Percentiles rank a stretch among this genome's conserved stretches.
Conservation (phyloP, 768 basidiomycete genomes). For the Hemileccinum rubropunctum region DNA sequence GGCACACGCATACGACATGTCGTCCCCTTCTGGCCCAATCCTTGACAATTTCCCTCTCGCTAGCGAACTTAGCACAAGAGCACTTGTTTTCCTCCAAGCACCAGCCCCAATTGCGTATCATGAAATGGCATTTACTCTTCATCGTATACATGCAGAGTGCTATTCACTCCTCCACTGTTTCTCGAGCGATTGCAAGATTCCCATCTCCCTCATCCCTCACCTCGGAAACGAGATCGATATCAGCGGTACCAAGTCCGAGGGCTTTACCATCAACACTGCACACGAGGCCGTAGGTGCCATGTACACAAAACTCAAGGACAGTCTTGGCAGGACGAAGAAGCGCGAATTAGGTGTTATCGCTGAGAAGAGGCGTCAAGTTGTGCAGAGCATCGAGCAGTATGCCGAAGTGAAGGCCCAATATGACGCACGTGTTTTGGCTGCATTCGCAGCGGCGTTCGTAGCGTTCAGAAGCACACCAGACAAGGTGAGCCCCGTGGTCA, state of each 20-base stretch:
- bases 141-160: slow-evolving; percentile 79
- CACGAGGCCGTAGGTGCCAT: slow-evolving; percentile 64
- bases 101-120: slow-evolving; percentile 78
- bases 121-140: slow-evolving; percentile 83
- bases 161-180: slow-evolving; percentile 80
- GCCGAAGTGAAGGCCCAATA: slow-evolving; percentile 79
- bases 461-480: slow-evolving; percentile 83
- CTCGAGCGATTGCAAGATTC: slow-evolving; percentile 82
- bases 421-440: slow-evolving; percentile 84
- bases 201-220: slow-evolving; percentile 72
- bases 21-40: slow-evolving; percentile 38
- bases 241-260: slow-evolving; percentile 55
- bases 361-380: slow-evolving; percentile 71
- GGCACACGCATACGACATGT: slow-evolving; percentile 58
- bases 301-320: slow-evolving; percentile 73
- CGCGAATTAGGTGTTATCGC: slow-evolving; percentile 66
- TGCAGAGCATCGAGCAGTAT: slow-evolving; percentile 74
- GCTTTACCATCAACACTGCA: slow-evolving; percentile 81
- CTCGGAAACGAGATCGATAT: slow-evolving; percentile 79
- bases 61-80: slow-evolving; percentile 63
- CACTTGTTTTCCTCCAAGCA: slow-evolving; percentile 71
- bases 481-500: slow-evolving; percentile 94
- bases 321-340: slow-evolving; percentile 76
- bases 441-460: slow-evolving; percentile 89
- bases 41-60: slow-evolving; percentile 59